Percentiles rank a stretch among this genome's conserved stretches.
phyloP scores from a whole-genome alignment of 768 basidiomycete genomes.

The Auricularia cornea region DNA sequence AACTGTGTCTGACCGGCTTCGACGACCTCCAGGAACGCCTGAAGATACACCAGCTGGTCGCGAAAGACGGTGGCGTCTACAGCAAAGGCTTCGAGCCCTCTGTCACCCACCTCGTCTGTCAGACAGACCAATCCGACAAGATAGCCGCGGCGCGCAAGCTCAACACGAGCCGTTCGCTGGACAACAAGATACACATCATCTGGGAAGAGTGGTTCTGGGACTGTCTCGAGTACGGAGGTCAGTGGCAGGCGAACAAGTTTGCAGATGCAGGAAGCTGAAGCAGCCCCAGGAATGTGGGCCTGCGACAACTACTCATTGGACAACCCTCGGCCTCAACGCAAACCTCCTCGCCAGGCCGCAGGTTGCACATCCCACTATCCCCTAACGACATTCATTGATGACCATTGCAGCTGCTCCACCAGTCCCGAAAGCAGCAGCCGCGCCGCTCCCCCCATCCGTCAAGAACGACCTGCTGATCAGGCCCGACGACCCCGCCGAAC shows the following conservation, averaged over 20 bases:
- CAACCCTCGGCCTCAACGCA: constrained; percentile 53
- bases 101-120: constrained; percentile 81
- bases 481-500: constrained; percentile 46
- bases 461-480: constrained; percentile 13
- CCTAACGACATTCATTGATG: too few species aligned
- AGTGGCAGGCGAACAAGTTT: constrained; percentile 11
- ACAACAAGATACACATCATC: constrained; percentile 67
- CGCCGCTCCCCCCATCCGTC: constrained; percentile 9
- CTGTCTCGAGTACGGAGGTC: constrained; percentile 66
- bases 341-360: constrained; percentile 13
- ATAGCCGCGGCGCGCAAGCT: constrained; percentile 73
- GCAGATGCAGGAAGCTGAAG: not conserved
- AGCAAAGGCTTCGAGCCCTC: constrained; percentile 63
- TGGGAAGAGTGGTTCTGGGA: constrained; percentile 99
- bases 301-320: constrained; percentile 52
- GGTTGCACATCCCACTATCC: too few species aligned
- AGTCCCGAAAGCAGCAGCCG: constrained; percentile 9
- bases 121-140: constrained; percentile 47
- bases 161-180: constrained; percentile 43
- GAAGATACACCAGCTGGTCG: constrained; percentile 55
- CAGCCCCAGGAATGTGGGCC: constrained; percentile 47
- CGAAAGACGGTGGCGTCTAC: constrained; percentile 55
- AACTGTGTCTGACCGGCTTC: constrained; percentile 69
- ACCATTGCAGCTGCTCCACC: constrained; percentile 18
- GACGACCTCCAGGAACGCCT: constrained; percentile 51